A percentile compares a stretch with the other conserved stretches of the same genome.
phyloP scores from a whole-genome alignment of 2,329 filamentous ascomycete species.

The Drechslerella dactyloides region DNA sequence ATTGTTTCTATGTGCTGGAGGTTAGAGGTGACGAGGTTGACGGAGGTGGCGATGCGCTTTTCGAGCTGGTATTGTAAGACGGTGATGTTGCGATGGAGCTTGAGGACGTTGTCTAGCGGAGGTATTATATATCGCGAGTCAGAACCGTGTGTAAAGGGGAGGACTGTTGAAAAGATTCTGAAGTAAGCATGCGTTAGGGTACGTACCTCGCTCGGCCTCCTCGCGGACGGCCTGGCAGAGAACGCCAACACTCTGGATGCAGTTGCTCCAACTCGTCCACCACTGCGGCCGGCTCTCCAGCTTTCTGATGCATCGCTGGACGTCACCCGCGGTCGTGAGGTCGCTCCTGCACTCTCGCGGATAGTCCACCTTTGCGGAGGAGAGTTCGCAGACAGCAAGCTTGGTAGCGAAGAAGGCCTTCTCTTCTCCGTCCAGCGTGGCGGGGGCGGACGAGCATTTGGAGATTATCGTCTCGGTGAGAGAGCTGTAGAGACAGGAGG shows the following conservation, averaged over 20 bases:
- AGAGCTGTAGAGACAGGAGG: conserved; percentile 41
- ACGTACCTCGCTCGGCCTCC: conserved; percentile 53
- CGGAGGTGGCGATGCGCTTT: conserved; percentile 14
- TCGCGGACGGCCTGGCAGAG: conserved; percentile 54
- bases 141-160: neutral
- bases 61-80: conserved; percentile 34
- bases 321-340: conserved; percentile 30
- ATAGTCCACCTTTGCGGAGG: conserved; percentile 53
- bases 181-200: too few species aligned
- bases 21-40: too few species aligned
- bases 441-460: conserved; percentile 33
- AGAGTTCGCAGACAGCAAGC: conserved; percentile 54
- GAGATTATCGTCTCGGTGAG: conserved; percentile 38
- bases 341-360: conserved; percentile 52
- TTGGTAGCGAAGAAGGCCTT: conserved; percentile 53
- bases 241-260: conserved; percentile 53
- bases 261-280: conserved; percentile 55
- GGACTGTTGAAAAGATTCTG: neutral
- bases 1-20: conserved; percentile 10
- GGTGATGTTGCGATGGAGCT: conserved; percentile 36
- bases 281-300: conserved; percentile 54
- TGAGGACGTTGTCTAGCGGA: conserved; percentile 37
- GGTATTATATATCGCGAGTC: neutral
- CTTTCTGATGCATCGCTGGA: conserved; percentile 52
- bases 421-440: conserved; percentile 37